Conservation (phyloP, 2,329 filamentous ascomycete genomes). For the Nemania sp. region DNA sequence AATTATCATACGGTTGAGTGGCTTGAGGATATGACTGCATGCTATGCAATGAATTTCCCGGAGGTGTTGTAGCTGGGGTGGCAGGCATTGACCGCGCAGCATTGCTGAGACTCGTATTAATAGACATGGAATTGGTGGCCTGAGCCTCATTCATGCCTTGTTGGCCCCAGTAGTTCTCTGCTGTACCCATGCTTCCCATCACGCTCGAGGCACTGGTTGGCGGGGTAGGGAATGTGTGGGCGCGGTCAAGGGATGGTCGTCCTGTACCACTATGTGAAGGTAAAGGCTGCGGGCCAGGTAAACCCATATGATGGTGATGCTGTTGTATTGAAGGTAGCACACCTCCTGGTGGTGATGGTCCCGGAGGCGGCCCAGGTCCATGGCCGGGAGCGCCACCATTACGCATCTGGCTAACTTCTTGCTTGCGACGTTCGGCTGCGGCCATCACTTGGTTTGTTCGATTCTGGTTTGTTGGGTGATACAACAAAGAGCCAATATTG, state of each 20-base stretch:
- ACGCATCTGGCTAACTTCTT: constrained; percentile 75
- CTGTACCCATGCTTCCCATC: constrained; percentile 77
- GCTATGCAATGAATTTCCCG: constrained; percentile 78
- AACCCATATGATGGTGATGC: constrained; percentile 69
- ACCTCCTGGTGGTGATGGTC: constrained; percentile 61
- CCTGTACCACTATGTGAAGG: constrained; percentile 77
- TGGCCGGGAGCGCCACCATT: constrained; percentile 61
- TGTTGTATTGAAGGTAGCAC: constrained; percentile 76
- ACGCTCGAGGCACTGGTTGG: constrained; percentile 93
- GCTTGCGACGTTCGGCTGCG: constrained; percentile 81
- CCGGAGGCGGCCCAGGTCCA: constrained; percentile 64
- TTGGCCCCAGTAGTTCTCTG: constrained; percentile 81
- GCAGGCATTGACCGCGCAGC: constrained; percentile 83
- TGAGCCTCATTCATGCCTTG: constrained; percentile 72
- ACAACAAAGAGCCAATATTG: constrained; percentile 92
- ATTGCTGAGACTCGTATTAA: constrained; percentile 83
- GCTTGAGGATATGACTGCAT: constrained; percentile 81
- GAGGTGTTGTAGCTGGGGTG: constrained; percentile 91
- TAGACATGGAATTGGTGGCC: constrained; percentile 77
- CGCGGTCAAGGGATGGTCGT: constrained; percentile 82
- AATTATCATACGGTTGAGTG: constrained; percentile 78
- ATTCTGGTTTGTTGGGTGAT: constrained; percentile 90
- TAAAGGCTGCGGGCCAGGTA: constrained; percentile 68
- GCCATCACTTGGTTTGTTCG: constrained; percentile 89
- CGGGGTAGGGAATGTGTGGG: constrained; percentile 93